phyloP scores from a whole-genome alignment of 73 alveolate genomes.

The Tetrahymena borealis region DNA sequence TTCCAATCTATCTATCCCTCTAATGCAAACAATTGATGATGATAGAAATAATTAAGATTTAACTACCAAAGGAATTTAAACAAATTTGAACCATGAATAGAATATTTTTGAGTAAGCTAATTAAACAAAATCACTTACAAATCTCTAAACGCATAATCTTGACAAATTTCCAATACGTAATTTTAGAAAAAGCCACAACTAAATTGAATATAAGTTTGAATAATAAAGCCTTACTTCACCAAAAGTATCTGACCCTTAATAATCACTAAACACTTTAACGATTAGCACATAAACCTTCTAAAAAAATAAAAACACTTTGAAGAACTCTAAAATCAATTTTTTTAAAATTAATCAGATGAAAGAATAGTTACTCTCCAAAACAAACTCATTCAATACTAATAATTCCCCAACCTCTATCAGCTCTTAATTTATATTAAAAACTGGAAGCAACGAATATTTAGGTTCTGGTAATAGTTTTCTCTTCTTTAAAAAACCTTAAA shows the following conservation, averaged over 20 bases:
- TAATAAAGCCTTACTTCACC: not conserved
- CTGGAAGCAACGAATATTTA: not conserved
- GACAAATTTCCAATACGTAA: not conserved
- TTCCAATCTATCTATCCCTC: not conserved
- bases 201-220: not conserved
- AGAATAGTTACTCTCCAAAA: too few relatives aligned
- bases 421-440: not conserved
- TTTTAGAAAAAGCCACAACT: not conserved
- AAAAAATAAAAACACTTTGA: too few relatives aligned
- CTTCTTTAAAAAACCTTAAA: too few relatives aligned
- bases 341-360: too few relatives aligned
- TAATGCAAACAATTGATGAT: not conserved
- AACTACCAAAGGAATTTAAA: too few relatives aligned
- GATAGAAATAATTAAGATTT: not conserved
- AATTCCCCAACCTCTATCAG: not conserved
- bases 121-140: too few relatives aligned
- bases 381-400: not conserved
- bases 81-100: too few relatives aligned
- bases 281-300: too few relatives aligned
- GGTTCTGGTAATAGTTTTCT: not conserved
- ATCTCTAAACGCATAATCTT: not conserved
- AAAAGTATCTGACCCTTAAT: not conserved
- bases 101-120: too few relatives aligned
- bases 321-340: too few relatives aligned
- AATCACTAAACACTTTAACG: not conserved